phyloP scores from a whole-genome alignment of 495 filamentous ascomycete species.

The Parathielavia appendiculata region DNA sequence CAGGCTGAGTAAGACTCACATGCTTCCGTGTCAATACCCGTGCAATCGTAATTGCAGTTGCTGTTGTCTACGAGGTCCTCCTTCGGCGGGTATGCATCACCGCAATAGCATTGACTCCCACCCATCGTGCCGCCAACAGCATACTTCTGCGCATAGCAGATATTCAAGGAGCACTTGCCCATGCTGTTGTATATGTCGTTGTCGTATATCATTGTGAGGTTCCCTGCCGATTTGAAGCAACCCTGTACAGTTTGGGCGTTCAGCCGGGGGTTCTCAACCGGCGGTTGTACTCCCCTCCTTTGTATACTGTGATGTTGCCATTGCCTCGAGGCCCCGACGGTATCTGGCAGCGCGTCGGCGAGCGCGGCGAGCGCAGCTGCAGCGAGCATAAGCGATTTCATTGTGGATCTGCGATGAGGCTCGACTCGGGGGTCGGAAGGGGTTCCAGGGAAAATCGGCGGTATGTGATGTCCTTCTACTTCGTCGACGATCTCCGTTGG shows the following conservation, averaged over 20 bases:
- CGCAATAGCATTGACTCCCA: slow-evolving; percentile 55
- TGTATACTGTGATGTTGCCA: not conserved
- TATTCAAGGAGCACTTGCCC: slow-evolving; percentile 14
- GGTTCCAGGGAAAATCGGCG: not conserved
- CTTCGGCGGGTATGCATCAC: slow-evolving; percentile 51
- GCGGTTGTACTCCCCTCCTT: slow-evolving; percentile 11
- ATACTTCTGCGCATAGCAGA: slow-evolving; percentile 17
- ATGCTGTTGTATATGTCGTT: slow-evolving; percentile 16
- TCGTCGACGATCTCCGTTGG: slow-evolving; percentile 3
- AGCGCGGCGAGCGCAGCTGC: slow-evolving; percentile 20
- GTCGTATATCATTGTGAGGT: not conserved
- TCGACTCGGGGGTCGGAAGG: not conserved
- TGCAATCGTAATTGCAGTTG: slow-evolving; percentile 53
- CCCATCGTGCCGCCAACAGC: slow-evolving; percentile 17
- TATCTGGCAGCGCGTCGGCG: slow-evolving; percentile 19
- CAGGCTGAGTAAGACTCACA: slow-evolving; percentile 48
- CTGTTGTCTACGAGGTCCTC: slow-evolving; percentile 41
- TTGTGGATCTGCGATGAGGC: slow-evolving; percentile 12
- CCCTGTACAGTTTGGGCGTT: slow-evolving; percentile 21
- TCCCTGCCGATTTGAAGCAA: slow-evolving; percentile 31
- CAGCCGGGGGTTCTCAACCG: slow-evolving; percentile 3
- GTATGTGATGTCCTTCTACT: too few species aligned
- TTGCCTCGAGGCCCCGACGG: not conserved
- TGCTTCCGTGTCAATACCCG: slow-evolving; percentile 46
- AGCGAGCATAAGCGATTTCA: slow-evolving; percentile 26